These are phyloP conservation scores for Pestalotiopsis sp. DNA, from an alignment of 2,329 filamentous ascomycete genomes.

Conservation along the genomic window DNA sequence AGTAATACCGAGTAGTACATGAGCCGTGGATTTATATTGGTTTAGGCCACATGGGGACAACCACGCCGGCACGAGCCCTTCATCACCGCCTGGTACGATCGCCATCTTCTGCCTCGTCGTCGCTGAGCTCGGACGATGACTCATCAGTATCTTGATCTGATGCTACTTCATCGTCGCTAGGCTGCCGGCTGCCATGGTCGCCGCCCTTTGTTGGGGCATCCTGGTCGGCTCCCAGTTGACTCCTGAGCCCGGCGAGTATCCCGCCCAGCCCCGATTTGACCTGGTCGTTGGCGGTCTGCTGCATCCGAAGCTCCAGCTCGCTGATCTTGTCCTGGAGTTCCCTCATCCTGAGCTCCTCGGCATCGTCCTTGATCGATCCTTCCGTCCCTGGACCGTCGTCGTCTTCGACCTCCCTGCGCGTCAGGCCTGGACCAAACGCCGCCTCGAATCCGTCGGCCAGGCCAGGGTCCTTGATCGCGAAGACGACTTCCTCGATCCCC, in stretches of 20 bases:
- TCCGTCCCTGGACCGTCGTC: constrained; percentile 19
- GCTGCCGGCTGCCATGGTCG: neutral
- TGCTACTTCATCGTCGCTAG: neutral
- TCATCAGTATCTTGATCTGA: constrained; percentile 2
- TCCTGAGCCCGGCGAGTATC: constrained; percentile 28
- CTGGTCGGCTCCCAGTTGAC: constrained; percentile 21
- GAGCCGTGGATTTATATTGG: neutral
- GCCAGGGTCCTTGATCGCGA: constrained; percentile 56
- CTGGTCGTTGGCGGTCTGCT: constrained; percentile 28
- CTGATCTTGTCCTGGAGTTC: constrained; percentile 32
- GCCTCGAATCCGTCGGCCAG: constrained; percentile 55
- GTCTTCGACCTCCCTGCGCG: constrained; percentile 29
- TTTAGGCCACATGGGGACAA: neutral
- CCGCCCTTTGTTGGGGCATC: neutral
- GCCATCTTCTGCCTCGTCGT: neutral
- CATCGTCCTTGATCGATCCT: constrained; percentile 13
- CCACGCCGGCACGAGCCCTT: neutral
- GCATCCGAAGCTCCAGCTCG: constrained; percentile 27
- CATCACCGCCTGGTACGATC: neutral
- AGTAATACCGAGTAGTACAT: neutral
- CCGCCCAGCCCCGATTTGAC: constrained; percentile 27
- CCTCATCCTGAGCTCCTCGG: constrained; percentile 14
- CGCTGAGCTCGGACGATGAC: neutral
- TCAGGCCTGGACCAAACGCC: constrained; percentile 46
- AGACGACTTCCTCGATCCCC: constrained; percentile 54